Percentiles rank a stretch among this genome's conserved stretches.
These are phyloP conservation scores for Tilletia walkeri DNA, from an alignment of 1,284 basidiomycete species.

Conservation along the genomic window DNA sequence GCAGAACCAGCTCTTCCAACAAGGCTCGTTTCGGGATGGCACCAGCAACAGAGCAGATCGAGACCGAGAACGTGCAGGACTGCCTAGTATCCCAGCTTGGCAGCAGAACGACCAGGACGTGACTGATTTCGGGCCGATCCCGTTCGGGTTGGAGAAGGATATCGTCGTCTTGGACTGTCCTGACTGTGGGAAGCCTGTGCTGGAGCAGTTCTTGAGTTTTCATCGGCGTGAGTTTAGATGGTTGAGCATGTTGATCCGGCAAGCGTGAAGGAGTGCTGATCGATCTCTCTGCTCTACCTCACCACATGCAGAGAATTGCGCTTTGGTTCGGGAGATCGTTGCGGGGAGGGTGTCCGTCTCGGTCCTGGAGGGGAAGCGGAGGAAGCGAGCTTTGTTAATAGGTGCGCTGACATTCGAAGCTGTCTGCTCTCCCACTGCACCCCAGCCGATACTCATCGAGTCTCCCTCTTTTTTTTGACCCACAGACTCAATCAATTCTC, in stretches of 20 bases:
- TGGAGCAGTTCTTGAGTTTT: conserved; percentile 37
- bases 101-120: conserved; percentile 48
- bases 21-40: too few relatives aligned
- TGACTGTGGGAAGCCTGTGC: conserved; percentile 42
- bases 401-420: neutral
- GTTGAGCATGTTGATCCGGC: neutral
- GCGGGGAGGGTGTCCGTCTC: conserved; percentile 1
- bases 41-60: too few relatives aligned
- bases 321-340: conserved; percentile 8
- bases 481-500: neutral
- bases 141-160: conserved; percentile 39
- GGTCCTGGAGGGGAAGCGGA: conserved; percentile 13
- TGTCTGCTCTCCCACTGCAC: neutral
- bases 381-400: conserved; percentile 5
- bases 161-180: conserved; percentile 43
- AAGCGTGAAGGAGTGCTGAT: neutral
- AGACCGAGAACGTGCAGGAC: too few relatives aligned
- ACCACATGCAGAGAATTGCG: conserved; percentile 8
- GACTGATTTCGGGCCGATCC: conserved; percentile 48
- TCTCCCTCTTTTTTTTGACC: neutral
- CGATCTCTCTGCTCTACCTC: neutral
- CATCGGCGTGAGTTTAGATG: conserved; percentile 32
- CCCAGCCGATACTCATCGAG: neutral
- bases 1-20: too few relatives aligned
- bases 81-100: conserved; percentile 29